Conservation (phyloP, 2,329 filamentous ascomycete species). For the Tolypocladium ovalisporum region DNA sequence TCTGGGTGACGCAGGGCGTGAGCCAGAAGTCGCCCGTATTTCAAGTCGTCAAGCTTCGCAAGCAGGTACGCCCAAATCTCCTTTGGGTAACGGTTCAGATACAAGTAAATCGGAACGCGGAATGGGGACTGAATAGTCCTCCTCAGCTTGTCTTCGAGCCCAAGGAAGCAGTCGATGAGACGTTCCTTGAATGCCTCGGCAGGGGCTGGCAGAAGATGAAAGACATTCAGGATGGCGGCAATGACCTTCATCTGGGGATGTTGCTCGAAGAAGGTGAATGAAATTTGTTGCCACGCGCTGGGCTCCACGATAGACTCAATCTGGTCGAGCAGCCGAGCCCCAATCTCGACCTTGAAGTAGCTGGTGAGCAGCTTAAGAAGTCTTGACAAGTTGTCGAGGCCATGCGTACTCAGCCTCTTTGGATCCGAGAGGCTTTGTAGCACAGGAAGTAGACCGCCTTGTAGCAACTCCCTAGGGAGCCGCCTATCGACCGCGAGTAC, state of each 20-base stretch:
- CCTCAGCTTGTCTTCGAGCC: slow-evolving; percentile 74
- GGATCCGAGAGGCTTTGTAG: slow-evolving; percentile 92
- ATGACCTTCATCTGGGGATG: slow-evolving; percentile 89
- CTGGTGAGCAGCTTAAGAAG: slow-evolving; percentile 87
- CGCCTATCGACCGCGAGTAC: slow-evolving; percentile 85
- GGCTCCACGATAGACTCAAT: slow-evolving; percentile 84
- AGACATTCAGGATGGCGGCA: slow-evolving; percentile 89
- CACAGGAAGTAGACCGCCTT: slow-evolving; percentile 90
- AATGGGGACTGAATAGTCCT: slow-evolving; percentile 88
- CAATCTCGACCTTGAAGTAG: slow-evolving; percentile 99
- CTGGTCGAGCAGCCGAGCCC: slow-evolving; percentile 83
- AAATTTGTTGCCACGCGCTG: slow-evolving; percentile 71
- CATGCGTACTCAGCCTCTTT: slow-evolving; percentile 77
- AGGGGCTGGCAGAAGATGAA: slow-evolving; percentile 84
- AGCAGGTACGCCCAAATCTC: slow-evolving; percentile 77
- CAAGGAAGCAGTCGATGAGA: slow-evolving; percentile 81
- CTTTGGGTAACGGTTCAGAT: slow-evolving; percentile 83
- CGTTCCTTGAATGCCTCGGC: slow-evolving; percentile 86
- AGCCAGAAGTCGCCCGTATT: slow-evolving; percentile 82
- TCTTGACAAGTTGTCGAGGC: slow-evolving; percentile 81
- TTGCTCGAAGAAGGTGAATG: slow-evolving; percentile 91
- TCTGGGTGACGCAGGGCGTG: slow-evolving; percentile 71
- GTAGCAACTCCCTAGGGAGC: slow-evolving; percentile 86
- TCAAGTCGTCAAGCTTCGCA: slow-evolving; percentile 70
- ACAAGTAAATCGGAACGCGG: slow-evolving; percentile 79